Conservation (phyloP, 2,329 filamentous ascomycete species). For the Fusarium chaquense region DNA sequence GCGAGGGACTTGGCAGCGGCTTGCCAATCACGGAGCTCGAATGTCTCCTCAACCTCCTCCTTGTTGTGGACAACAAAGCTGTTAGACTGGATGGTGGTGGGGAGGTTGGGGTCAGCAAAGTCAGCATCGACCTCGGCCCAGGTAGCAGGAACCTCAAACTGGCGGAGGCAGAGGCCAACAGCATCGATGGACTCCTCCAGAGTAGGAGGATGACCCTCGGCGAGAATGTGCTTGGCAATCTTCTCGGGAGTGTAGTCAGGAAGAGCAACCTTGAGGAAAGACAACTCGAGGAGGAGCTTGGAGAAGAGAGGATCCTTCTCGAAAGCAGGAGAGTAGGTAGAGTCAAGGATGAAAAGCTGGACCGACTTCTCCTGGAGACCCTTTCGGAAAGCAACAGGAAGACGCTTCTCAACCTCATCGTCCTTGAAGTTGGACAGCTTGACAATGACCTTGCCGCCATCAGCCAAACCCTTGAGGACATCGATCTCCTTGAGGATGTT, state of each 20-base stretch:
- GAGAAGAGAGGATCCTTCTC: constrained; percentile 73
- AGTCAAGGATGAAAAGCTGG: constrained; percentile 80
- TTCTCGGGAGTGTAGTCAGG: constrained; percentile 72
- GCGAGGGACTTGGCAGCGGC: constrained; percentile 85
- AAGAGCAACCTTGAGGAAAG: constrained; percentile 83
- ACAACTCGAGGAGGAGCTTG: constrained; percentile 78
- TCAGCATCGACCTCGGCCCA: constrained; percentile 78
- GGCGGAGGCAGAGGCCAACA: constrained; percentile 76
- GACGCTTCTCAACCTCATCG: constrained; percentile 89
- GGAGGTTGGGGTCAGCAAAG: constrained; percentile 64
- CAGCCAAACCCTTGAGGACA: constrained; percentile 76
- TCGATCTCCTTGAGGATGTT: constrained; percentile 84
- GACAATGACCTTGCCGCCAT: constrained; percentile 78
- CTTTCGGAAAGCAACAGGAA: constrained; percentile 78
- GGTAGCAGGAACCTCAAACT: constrained; percentile 80
- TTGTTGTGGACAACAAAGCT: constrained; percentile 88
- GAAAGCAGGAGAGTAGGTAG: constrained; percentile 74
- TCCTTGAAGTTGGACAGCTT: constrained; percentile 84
- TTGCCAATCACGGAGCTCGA: constrained; percentile 80
- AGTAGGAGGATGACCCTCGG: constrained; percentile 65
- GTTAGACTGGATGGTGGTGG: constrained; percentile 76
- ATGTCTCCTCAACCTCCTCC: constrained; percentile 74
- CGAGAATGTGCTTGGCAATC: constrained; percentile 72
- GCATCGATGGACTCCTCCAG: constrained; percentile 72
- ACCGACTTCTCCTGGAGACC: constrained; percentile 76